Evolutionary conservation across 1,284 basidiomycete genomes (phyloP), one percentile per base, ranked within the genome.

Genomic region (Papiliotrema fonsecae): DNA sequence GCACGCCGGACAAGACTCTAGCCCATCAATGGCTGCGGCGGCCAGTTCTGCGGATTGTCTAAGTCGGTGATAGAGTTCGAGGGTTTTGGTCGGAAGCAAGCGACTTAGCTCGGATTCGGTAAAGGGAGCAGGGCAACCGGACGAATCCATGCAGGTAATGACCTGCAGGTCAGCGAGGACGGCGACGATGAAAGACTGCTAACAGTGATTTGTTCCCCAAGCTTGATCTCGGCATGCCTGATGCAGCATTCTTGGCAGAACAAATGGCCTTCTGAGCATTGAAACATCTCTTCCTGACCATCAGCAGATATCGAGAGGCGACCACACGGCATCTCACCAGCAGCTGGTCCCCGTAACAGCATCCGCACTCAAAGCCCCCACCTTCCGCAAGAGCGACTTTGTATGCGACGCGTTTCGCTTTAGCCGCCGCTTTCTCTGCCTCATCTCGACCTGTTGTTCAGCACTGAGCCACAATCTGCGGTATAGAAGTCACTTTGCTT

Each of bases 1-100:
- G 71, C 89, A 93, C 56, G 84, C 86, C 2, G 89, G 89, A 64
- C 89, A 93, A 60, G 85, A 86, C 70, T 90, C 88, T 9, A 92
- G 75, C 0, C 71, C 72, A 18, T 69, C 65, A 31, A 76, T 67
- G 0, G 78, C 81, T 3, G 88, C 88, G 1, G 78, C 78, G 51
- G 85, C 82, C 27, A 92, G 81, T 58, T 89, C 87, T 63, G 85
- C 84, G 34, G 80, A 79, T 62, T 87, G 86, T 55, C 68, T 62
- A 25, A 90, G 80, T n/a, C 86, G 80, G 51, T 87, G 80, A 60
- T 86, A 89, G 9, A 90, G 75, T 21, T 75, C 75, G 56, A 86
- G 75, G 0, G 86, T 76, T 66, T 84, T 87, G 2, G 71, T 61
- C 6, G 64, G 45, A 18, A 73, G 55, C 16, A 67, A 79, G 1